Conservation (phyloP, 2,329 filamentous ascomycete species). For the Penicillium sp. region DNA sequence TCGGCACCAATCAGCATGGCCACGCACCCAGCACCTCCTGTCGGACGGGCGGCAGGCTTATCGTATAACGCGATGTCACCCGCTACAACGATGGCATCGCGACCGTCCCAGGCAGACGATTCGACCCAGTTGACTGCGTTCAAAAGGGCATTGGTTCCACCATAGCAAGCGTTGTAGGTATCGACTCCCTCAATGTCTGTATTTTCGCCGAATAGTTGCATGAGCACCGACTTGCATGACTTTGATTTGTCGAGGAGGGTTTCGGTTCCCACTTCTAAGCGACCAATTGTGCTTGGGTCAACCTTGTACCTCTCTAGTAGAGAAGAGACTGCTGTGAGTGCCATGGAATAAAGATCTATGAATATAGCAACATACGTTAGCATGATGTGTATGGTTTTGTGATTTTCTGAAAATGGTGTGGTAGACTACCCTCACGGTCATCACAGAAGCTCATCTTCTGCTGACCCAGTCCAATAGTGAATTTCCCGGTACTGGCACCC, state of each 20-base stretch:
- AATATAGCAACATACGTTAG: background rate
- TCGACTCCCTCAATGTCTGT: slow-evolving; percentile 77
- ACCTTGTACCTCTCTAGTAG: slow-evolving; percentile 65
- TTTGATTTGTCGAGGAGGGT: slow-evolving; percentile 79
- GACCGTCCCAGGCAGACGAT: slow-evolving; percentile 44
- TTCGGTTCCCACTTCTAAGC: slow-evolving; percentile 78
- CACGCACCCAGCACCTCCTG: slow-evolving; percentile 72
- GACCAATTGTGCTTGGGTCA: slow-evolving; percentile 71
- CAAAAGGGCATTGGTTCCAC: slow-evolving; percentile 76
- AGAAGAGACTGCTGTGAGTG: background rate
- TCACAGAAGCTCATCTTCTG: slow-evolving; percentile 6
- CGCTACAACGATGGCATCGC: slow-evolving; percentile 72
- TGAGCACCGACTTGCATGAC: slow-evolving; percentile 54
- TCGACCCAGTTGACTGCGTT: slow-evolving; percentile 72
- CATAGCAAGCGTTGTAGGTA: slow-evolving; percentile 78
- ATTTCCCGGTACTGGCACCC: background rate
- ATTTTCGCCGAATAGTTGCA: slow-evolving; percentile 79
- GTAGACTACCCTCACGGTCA: background rate
- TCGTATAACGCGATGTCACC: slow-evolving; percentile 80
- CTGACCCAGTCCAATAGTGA: slow-evolving; percentile 4
- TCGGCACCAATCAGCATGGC: slow-evolving; percentile 74
- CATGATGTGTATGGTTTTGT: background rate
- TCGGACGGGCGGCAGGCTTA: slow-evolving; percentile 75
- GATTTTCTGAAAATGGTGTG: no score
- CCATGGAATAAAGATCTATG: background rate